Conservation (phyloP, 2,329 filamentous ascomycete genomes). For the Byssothecium circinans region DNA sequence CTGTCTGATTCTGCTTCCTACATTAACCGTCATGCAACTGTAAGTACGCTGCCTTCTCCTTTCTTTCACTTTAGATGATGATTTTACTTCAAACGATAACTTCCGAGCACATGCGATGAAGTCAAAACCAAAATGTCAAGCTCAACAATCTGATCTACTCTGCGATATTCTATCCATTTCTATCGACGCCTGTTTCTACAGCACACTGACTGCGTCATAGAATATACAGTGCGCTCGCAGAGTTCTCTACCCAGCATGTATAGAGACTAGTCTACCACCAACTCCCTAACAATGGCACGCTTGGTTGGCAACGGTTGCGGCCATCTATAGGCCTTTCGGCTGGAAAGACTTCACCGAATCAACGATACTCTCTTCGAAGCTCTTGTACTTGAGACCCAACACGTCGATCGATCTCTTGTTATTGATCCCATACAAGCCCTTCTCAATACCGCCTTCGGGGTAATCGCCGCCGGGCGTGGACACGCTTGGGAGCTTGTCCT, state of each 20-base stretch:
- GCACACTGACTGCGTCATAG: neutral
- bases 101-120: constrained; percentile 41
- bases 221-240: neutral
- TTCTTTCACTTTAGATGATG: constrained; percentile 29
- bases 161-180: neutral
- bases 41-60: constrained; percentile 19
- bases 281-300: too few species aligned
- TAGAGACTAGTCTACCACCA: neutral
- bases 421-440: constrained; percentile 51
- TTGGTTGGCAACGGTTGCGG: too few species aligned
- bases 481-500: constrained; percentile 50
- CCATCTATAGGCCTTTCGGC: constrained; percentile 49
- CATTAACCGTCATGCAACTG: constrained; percentile 6
- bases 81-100: constrained; percentile 35
- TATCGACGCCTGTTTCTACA: neutral
- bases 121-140: constrained; percentile 49
- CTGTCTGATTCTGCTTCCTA: constrained; percentile 3
- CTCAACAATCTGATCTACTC: constrained; percentile 56
- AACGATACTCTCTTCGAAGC: constrained; percentile 60
- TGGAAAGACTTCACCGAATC: constrained; percentile 68
- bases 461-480: constrained; percentile 49
- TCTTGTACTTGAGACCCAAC: constrained; percentile 62
- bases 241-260: neutral
- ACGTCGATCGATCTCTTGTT: constrained; percentile 58
- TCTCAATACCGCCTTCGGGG: constrained; percentile 49